Evolutionary conservation across 2,329 filamentous ascomycete genomes (phyloP).

Genomic region (Diaporthe batatas): DNA sequence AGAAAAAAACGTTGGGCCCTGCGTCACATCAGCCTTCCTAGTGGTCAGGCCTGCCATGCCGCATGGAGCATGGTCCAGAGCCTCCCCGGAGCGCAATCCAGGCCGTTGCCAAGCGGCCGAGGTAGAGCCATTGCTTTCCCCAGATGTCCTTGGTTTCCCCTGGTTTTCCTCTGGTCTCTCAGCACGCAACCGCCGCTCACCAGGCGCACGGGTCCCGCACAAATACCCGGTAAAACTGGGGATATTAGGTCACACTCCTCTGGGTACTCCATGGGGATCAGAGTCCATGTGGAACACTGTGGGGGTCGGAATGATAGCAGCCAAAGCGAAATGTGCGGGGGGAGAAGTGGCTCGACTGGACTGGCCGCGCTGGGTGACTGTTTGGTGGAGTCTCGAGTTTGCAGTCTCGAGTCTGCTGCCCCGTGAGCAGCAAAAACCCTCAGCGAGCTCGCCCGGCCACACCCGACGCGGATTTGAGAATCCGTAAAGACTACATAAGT

Average conservation of each 20-base stretch:
- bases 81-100: slow-evolving; percentile 9
- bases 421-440: slow-evolving; percentile 11
- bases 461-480: not conserved
- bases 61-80: not conserved
- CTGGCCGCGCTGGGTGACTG: slow-evolving; percentile 7
- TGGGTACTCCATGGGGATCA: slow-evolving; percentile 26
- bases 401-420: not conserved
- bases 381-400: slow-evolving; percentile 1
- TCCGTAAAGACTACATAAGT: slow-evolving; percentile 14
- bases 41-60: slow-evolving; percentile 1
- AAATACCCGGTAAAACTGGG: slow-evolving; percentile 17
- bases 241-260: slow-evolving; percentile 24
- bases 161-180: not conserved
- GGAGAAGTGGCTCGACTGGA: slow-evolving; percentile 24
- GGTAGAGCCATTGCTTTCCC: slow-evolving; percentile 23
- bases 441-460: slow-evolving; percentile 13
- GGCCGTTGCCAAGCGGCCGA: slow-evolving; percentile 36
- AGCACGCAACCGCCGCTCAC: slow-evolving; percentile 1
- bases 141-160: not conserved
- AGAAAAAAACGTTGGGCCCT: slow-evolving; percentile 2
- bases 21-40: slow-evolving; percentile 22
- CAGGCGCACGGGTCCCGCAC: not conserved
- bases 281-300: slow-evolving; percentile 25
- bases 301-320: slow-evolving; percentile 7
- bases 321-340: slow-evolving; percentile 22